Percentiles rank a stretch among this genome's conserved stretches.
These are phyloP conservation scores for Zangia roseola DNA, from an alignment of 768 basidiomycete species.

Conservation along the genomic window DNA sequence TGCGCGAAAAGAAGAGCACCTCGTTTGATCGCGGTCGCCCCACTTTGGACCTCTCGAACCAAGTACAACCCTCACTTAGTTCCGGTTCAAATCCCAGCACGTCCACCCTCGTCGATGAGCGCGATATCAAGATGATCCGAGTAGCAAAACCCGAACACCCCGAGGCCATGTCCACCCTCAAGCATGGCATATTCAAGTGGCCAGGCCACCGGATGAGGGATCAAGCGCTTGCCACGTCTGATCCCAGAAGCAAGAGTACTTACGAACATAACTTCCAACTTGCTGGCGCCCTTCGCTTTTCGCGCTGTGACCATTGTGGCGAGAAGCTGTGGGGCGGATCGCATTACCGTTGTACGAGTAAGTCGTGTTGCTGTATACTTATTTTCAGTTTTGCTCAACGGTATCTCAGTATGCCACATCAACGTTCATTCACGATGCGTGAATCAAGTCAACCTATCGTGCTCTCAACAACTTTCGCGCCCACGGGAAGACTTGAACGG, in stretches of 20 bases:
- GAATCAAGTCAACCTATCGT: slow-evolving; percentile 62
- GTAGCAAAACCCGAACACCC: slow-evolving; percentile 29
- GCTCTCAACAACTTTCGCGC: slow-evolving; percentile 50
- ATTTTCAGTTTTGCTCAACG: slow-evolving; percentile 2
- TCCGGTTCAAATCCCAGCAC: slow-evolving; percentile 19
- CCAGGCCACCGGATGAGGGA: slow-evolving; percentile 57
- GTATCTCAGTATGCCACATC: slow-evolving; percentile 66
- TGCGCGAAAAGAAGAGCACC: slow-evolving; percentile 26
- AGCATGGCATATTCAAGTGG: slow-evolving; percentile 71
- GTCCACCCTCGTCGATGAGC: slow-evolving; percentile 26
- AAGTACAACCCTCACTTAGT: slow-evolving; percentile 14
- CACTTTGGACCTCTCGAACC: slow-evolving; percentile 5
- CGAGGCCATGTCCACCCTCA: slow-evolving; percentile 51
- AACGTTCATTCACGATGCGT: slow-evolving; percentile 89
- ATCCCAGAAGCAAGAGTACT: slow-evolving; percentile 39
- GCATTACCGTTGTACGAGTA: slow-evolving; percentile 87
- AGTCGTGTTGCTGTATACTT: slow-evolving; percentile 30
- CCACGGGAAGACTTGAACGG: slow-evolving; percentile 32
- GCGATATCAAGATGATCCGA: slow-evolving; percentile 27
- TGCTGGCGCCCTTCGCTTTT: slow-evolving; percentile 81
- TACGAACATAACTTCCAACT: slow-evolving; percentile 87
- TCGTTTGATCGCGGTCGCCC: slow-evolving; percentile 29
- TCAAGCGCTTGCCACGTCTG: slow-evolving; percentile 33
- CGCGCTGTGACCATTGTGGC: slow-evolving; percentile 91
- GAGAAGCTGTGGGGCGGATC: slow-evolving; percentile 99